phyloP scores from a whole-genome alignment of 2,329 filamentous ascomycete species.

The Blumeria graminis region DNA sequence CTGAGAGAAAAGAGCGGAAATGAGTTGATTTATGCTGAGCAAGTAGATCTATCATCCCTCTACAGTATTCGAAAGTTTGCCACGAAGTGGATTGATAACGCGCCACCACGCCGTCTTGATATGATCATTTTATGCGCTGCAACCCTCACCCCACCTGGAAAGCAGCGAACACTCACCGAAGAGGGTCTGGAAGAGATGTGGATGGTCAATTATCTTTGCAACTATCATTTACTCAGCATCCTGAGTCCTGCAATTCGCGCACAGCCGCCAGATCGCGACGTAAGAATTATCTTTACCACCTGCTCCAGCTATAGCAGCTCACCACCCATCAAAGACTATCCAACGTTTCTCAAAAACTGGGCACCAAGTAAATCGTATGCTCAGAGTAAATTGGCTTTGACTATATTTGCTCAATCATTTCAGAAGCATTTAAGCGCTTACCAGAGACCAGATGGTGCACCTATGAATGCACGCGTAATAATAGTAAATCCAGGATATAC shows the following conservation, averaged over 20 bases:
- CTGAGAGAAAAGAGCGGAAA: slow-evolving; percentile 55
- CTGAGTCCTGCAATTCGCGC: slow-evolving; percentile 72
- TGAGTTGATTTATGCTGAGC: slow-evolving; percentile 79
- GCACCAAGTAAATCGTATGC: slow-evolving; percentile 34
- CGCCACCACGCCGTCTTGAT: slow-evolving; percentile 68
- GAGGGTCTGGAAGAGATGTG: slow-evolving; percentile 77
- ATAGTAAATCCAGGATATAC: slow-evolving; percentile 70
- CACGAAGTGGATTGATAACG: slow-evolving; percentile 94
- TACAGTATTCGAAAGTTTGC: slow-evolving; percentile 81
- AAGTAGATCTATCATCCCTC: slow-evolving; percentile 73
- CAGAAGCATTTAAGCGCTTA: slow-evolving; percentile 80
- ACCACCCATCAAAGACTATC: slow-evolving; percentile 33
- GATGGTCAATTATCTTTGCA: slow-evolving; percentile 87
- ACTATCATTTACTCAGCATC: slow-evolving; percentile 84
- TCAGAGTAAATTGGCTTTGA: slow-evolving; percentile 53
- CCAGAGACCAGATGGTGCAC: slow-evolving; percentile 58
- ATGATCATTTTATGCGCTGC: slow-evolving; percentile 77
- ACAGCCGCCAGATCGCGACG: slow-evolving; percentile 83
- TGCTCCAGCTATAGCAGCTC: slow-evolving; percentile 75
- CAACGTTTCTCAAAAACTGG: slow-evolving; percentile 23
- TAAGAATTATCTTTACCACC: slow-evolving; percentile 64
- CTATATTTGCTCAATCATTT: slow-evolving; percentile 71
- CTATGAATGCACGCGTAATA: slow-evolving; percentile 61
- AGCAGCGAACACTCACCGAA: slow-evolving; percentile 32
- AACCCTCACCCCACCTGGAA: slow-evolving; percentile 45